Percentiles rank a stretch among this genome's conserved stretches.
Conservation (phyloP, 495 filamentous ascomycete species). For the Xylaria scruposa region DNA sequence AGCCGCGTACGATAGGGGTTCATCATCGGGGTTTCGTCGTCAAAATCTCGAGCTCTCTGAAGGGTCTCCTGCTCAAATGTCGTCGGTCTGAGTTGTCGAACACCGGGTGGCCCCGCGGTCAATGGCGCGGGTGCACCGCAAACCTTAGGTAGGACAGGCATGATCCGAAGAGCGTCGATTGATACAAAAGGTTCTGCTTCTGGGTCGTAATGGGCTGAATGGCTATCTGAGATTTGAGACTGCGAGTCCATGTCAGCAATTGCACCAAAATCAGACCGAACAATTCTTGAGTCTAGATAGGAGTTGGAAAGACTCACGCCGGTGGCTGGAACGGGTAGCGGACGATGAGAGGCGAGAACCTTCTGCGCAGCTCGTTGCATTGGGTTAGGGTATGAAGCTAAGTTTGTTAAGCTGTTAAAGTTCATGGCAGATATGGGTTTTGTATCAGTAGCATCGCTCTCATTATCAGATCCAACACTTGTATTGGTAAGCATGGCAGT, state of each 20-base stretch:
- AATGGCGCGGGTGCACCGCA: slow-evolving; percentile 51
- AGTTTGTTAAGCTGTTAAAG: slow-evolving; percentile 49
- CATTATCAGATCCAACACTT: slow-evolving; percentile 1
- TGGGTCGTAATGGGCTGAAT: slow-evolving; percentile 5
- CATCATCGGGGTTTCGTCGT: slow-evolving; percentile 25
- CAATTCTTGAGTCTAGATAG: slow-evolving; percentile 4
- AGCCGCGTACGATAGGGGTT: slow-evolving; percentile 16
- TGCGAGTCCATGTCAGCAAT: slow-evolving; percentile 18
- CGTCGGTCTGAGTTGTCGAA: slow-evolving; percentile 46
- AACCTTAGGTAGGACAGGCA: slow-evolving; percentile 40
- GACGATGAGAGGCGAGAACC: slow-evolving; percentile 43
- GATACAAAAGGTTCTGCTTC: slow-evolving; percentile 12
- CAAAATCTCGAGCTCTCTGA: slow-evolving; percentile 36
- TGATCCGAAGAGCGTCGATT: slow-evolving; percentile 7
- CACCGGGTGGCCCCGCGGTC: slow-evolving; percentile 56
- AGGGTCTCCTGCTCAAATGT: slow-evolving; percentile 35
- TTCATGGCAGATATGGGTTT: slow-evolving; percentile 40
- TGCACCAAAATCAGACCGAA: slow-evolving; percentile 1
- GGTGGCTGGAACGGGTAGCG: slow-evolving; percentile 16
- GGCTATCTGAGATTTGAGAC: slow-evolving; percentile 16
- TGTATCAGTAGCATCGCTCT: slow-evolving; percentile 30
- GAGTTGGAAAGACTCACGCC: slow-evolving; percentile 6
- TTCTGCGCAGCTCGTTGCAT: slow-evolving; percentile 53
- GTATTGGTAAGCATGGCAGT: background rate
- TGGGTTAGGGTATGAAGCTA: slow-evolving; percentile 56